Conservation (phyloP, 176 grass and related monocot species). For the Phoenix dactylifera region DNA sequence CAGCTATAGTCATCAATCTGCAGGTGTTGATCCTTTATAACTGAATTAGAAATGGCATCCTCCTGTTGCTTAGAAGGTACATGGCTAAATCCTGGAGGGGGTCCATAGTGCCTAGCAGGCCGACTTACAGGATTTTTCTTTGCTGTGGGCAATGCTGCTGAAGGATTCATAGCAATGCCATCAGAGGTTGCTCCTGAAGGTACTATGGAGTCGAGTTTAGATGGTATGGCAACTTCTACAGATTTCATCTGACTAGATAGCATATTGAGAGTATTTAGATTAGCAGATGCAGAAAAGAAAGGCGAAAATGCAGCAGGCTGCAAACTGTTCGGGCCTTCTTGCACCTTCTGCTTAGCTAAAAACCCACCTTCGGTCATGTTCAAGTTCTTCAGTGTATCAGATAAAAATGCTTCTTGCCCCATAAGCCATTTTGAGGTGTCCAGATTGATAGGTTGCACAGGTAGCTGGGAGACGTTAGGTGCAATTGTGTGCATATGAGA, state of each 20-base stretch:
- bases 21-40: constrained; percentile 26
- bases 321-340: constrained; percentile 27
- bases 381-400: constrained; percentile 42
- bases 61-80: constrained; percentile 42
- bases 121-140: constrained; percentile 82
- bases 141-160: constrained; percentile 25
- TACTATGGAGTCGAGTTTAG: constrained; percentile 36
- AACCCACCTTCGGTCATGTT: constrained; percentile 46
- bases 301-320: constrained; percentile 28
- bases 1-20: constrained; percentile 66
- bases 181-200: constrained; percentile 32
- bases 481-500: constrained; percentile 15
- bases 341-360: constrained; percentile 36
- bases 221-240: constrained; percentile 32
- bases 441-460: constrained; percentile 20
- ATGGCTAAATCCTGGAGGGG: constrained; percentile 76
- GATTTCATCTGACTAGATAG: constrained; percentile 31
- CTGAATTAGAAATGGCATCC: constrained; percentile 24
- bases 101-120: constrained; percentile 55
- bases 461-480: constrained; percentile 13
- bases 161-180: constrained; percentile 25
- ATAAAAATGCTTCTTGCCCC: constrained; percentile 42
- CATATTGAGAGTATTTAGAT: constrained; percentile 7
- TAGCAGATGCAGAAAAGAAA: constrained; percentile 31
- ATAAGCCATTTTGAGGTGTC: constrained; percentile 32